Evolutionary conservation across 2,329 filamentous ascomycete genomes (phyloP), one percentile per base, ranked within the genome.

Genomic region (Trichoderma harzianum): DNA sequence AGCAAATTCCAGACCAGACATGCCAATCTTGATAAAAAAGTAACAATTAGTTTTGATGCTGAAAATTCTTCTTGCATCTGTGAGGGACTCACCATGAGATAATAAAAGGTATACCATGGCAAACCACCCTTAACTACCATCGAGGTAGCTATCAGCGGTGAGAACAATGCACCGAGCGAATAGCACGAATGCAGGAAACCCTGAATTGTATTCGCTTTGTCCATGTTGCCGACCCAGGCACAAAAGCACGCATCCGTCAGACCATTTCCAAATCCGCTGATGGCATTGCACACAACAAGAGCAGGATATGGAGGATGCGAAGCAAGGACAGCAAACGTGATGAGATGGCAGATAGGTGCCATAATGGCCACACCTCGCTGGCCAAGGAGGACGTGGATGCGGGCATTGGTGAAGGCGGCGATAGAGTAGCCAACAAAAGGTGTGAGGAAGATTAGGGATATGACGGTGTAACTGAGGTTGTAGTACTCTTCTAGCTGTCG

Each of bases 101-200:
- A 92, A 77, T 93, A 93, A 77, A 89, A 93, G 3, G 83, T 85
- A 75, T 90, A 92, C 92, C 92, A 94, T 0, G 85, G 85, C 73
- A 90, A 69, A 1, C 80, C 76, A 0, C 84, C 87, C 67, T 86
- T 87, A 0, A 89, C 89, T 34, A 93, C 88, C 85, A 93, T 88
- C 0, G 85, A 86, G 0, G 91, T 93, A 0, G 90, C 90, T 70
- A 92, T 86, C 2, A 93, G 78, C 0, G 91, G 91, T 4, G 88
- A 83, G 2, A 92, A 81, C 0, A 91, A 85, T 0, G 90, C 91
- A 0, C 91, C 91, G 0, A 91, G 74, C 0, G 89, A 90, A 77
- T 92, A 93, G 70, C 86, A 89, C 0, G 86, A 86, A 76, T 93
- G 91, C 43, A 93, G 78, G 69, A 92, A 86, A 0, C 91, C 91